A percentile compares a stretch with the other conserved stretches of the same genome.
Evolutionary conservation across 352 stramenopile species (phyloP).

Genomic region (Globisporangium polare): DNA sequence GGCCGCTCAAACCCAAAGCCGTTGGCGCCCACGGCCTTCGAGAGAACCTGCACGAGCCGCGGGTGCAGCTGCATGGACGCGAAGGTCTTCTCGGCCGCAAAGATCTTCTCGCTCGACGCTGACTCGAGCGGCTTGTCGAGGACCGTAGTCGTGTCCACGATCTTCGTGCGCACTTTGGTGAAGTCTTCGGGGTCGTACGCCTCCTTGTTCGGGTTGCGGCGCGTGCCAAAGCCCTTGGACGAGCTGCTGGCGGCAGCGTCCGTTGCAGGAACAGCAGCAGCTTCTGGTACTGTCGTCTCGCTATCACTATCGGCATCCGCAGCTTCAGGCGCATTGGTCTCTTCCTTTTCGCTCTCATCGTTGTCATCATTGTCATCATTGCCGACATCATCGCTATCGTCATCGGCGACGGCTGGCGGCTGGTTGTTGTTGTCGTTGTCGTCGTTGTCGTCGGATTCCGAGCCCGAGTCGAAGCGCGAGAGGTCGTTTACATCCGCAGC

Average conservation of each 20-base stretch:
- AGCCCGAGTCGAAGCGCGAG: slow-evolving; percentile 17
- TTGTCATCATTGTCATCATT: slow-evolving; percentile 22
- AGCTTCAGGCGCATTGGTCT: not conserved
- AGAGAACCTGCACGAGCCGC: slow-evolving; percentile 63
- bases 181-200: slow-evolving; percentile 61
- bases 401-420: slow-evolving; percentile 11
- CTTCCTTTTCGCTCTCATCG: slow-evolving; percentile 12
- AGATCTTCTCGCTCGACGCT: slow-evolving; percentile 81
- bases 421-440: no score
- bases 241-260: not conserved
- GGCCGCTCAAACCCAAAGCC: slow-evolving; percentile 78
- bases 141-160: slow-evolving; percentile 45
- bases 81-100: slow-evolving; percentile 58
- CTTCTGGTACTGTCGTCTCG: not conserved
- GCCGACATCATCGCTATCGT: slow-evolving; percentile 14
- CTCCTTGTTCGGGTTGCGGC: slow-evolving; percentile 83
- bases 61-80: slow-evolving; percentile 65
- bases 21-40: slow-evolving; percentile 39
- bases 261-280: not conserved
- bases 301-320: not conserved
- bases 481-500: slow-evolving; percentile 11
- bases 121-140: slow-evolving; percentile 71
- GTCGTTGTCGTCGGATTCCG: slow-evolving; percentile 10
- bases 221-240: slow-evolving; percentile 54
- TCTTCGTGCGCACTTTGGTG: slow-evolving; percentile 40